phyloP scores from a whole-genome alignment of 2,329 filamentous ascomycete species.

The Cladosporium sp. region DNA sequence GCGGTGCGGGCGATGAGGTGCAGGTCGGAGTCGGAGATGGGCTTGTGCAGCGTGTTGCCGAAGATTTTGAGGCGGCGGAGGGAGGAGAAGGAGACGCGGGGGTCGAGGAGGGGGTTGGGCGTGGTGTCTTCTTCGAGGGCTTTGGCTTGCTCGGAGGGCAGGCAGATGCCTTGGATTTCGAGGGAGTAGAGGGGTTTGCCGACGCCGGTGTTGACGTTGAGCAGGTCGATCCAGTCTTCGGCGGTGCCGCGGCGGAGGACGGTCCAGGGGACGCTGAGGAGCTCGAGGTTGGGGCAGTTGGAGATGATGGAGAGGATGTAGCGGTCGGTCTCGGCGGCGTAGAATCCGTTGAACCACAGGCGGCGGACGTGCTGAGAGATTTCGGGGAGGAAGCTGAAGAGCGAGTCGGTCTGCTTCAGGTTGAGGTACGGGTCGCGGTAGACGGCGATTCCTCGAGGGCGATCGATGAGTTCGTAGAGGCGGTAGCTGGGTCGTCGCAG shows the following conservation, averaged over 20 bases:
- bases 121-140: conserved; percentile 34
- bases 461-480: conserved; percentile 44
- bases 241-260: conserved; percentile 44
- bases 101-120: conserved; percentile 36
- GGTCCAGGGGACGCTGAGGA: conserved; percentile 49
- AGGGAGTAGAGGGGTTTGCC: conserved; percentile 43
- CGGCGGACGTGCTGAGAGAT: conserved; percentile 45
- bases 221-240: conserved; percentile 43
- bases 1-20: conserved; percentile 46
- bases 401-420: conserved; percentile 41
- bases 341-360: conserved; percentile 51
- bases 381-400: conserved; percentile 40
- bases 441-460: conserved; percentile 42
- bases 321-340: conserved; percentile 45
- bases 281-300: conserved; percentile 42
- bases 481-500: conserved; percentile 36
- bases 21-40: conserved; percentile 46
- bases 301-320: conserved; percentile 44
- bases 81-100: conserved; percentile 42
- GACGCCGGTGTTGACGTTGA: conserved; percentile 34
- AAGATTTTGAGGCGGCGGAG: conserved; percentile 49
- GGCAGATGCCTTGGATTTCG: conserved; percentile 46
- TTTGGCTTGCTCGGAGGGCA: conserved; percentile 40
- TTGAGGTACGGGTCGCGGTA: conserved; percentile 48
- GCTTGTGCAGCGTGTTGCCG: conserved; percentile 48